Conservation (phyloP, 495 filamentous ascomycete genomes). For the Lasiosphaeriaceae sp. region DNA sequence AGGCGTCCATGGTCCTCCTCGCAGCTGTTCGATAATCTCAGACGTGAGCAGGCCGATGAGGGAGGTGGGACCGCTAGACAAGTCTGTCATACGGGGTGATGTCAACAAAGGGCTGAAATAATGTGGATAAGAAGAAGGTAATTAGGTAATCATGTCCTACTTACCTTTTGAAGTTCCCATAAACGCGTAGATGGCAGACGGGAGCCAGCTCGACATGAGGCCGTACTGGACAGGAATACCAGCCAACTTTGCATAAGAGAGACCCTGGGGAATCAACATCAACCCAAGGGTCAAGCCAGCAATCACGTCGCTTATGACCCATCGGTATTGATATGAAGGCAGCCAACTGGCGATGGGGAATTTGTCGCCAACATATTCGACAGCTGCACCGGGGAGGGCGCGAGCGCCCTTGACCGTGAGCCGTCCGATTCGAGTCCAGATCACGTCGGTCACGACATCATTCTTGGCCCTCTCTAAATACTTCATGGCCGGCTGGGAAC, state of each 20-base stretch:
- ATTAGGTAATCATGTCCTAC: too few relatives aligned
- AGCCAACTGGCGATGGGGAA: conserved; percentile 52
- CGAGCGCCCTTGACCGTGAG: conserved; percentile 24
- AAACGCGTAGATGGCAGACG: conserved; percentile 45
- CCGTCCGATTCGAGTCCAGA: conserved; percentile 31
- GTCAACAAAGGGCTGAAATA: too few relatives aligned
- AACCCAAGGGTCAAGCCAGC: conserved; percentile 49
- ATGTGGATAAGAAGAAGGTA: neutral
- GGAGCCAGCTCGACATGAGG: conserved; percentile 52
- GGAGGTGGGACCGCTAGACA: conserved; percentile 50
- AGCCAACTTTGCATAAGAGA: conserved; percentile 51
- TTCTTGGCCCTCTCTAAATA: conserved; percentile 18
- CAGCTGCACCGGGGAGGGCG: conserved; percentile 35
- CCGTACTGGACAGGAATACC: conserved; percentile 50
- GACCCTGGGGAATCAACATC: conserved; percentile 48
- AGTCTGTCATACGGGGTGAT: conserved; percentile 28
- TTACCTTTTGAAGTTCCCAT: conserved; percentile 55
- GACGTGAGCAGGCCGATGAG: conserved; percentile 48
- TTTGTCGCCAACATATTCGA: conserved; percentile 46
- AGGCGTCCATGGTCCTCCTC: conserved; percentile 32
- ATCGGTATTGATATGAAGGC: conserved; percentile 43
- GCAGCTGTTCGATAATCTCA: conserved; percentile 41
- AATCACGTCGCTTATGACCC: conserved; percentile 47
- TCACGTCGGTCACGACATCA: conserved; percentile 33
- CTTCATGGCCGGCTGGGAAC: conserved; percentile 1